These are phyloP conservation scores for Effrenium voratum DNA, from an alignment of 73 alveolate genomes.

Conservation along the genomic window DNA sequence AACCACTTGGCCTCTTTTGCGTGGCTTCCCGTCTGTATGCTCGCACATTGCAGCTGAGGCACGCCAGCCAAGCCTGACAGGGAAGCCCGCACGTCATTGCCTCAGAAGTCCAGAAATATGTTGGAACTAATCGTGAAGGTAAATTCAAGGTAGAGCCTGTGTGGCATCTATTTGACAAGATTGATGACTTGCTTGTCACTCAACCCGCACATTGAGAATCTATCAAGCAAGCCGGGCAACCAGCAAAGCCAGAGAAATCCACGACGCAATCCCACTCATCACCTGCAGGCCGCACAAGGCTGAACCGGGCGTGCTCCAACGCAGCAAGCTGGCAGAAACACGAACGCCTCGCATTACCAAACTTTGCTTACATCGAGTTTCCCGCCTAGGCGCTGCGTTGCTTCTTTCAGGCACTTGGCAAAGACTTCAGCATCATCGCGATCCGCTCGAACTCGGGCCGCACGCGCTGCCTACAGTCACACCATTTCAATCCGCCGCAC, in stretches of 20 bases:
- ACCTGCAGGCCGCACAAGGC: background rate
- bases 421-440: slow-evolving; percentile 30
- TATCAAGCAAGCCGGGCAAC: slow-evolving; percentile 18
- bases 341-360: no score
- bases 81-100: slow-evolving; percentile 49
- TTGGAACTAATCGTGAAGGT: no score
- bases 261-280: slow-evolving; percentile 84
- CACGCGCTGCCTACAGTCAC: slow-evolving; percentile 13
- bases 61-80: slow-evolving; percentile 22
- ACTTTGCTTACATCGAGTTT: background rate
- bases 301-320: background rate
- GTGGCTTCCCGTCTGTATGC: no score
- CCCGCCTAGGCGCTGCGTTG: slow-evolving; percentile 77
- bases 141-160: no score
- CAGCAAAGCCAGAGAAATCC: slow-evolving; percentile 72
- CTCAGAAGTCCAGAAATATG: background rate
- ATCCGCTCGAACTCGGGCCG: slow-evolving; percentile 58
- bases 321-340: background rate
- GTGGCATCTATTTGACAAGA: no score
- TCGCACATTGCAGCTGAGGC: background rate
- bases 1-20: no score
- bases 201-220: no score
- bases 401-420: slow-evolving; percentile 33
- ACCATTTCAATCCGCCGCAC: background rate
- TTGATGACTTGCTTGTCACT: no score